Base-by-base conservation (phyloP, 192 early-diverging fungal species). In the Helicostylum pulchrum region DNA sequence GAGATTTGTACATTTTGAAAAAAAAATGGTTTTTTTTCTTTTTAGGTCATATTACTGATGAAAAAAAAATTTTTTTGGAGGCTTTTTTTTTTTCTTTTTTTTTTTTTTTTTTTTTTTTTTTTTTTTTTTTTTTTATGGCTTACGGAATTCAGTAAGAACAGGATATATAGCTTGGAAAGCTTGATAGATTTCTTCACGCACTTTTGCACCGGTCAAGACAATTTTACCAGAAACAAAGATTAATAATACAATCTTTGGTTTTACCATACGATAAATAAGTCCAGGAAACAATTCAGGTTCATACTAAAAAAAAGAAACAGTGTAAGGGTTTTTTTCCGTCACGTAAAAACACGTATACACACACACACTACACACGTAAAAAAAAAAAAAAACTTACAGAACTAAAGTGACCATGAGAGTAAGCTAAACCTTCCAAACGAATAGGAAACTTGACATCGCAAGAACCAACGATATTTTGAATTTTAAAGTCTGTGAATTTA, bases 401-500 rank as follows among this genome's bases (percentile, higher is more conserved):
- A 64, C 86, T 90, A 83, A 97, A 99, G 55, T 87, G 83, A 23
- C 91, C 92, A 79, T 99, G 97, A 64, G 91, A 83, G 70, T 90
- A 92, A 61, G 94, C 93, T 66, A 99, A 78, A 31, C 97, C 97
- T 68, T 99, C 97, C 49, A 99, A 78, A 26, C 97, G 92, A 70
- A 99, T 97, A 20, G 97, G 97, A 73, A 99, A 99, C 82, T 97
- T 98, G 76, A 99, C 97, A 78, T 99, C 97, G 76, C 95, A 97
- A 20, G 88, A 91, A 47, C 97, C 97, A 50, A 99, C 97, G 75
- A 99, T 99, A 81, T 99, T 99, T 74, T 99, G 97, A 64, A 99
- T 97, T 81, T 97, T 99, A 76, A 99, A 99, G 73, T 97, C 95
- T 9, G 91, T 92, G 64, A 99, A 99, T 78, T 96, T 97, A 65